phyloP scores from a whole-genome alignment of 306 rosid genomes.

The Malus domestica region ASM211411v1 NC_041798.1:17690001-17690500 shows the following conservation, averaged over 20 bases:
- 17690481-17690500: slow-evolving; percentile 13
- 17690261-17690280: neutral
- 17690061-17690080: slow-evolving; percentile 52
- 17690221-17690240: neutral
- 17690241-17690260: neutral
- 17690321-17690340: neutral
- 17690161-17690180: slow-evolving; percentile 70
- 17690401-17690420: neutral
- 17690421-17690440: neutral
- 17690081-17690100: neutral
- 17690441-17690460: neutral
- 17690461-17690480: neutral
- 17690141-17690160: slow-evolving; percentile 67
- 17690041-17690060: slow-evolving; percentile 84
- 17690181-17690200: slow-evolving; percentile 60
- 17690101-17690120: neutral
- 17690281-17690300: neutral
- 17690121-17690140: slow-evolving; percentile 7
- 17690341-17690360: neutral
- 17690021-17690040: slow-evolving; percentile 71
- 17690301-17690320: neutral
- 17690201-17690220: slow-evolving; percentile 61
- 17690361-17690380: neutral
- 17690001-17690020: slow-evolving; percentile 80
- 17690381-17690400: too few species aligned